Evolutionary conservation across 306 rosid genomes (phyloP), one percentile per base, ranked within the genome.

Genomic region (Benincasa hispida): DNA sequence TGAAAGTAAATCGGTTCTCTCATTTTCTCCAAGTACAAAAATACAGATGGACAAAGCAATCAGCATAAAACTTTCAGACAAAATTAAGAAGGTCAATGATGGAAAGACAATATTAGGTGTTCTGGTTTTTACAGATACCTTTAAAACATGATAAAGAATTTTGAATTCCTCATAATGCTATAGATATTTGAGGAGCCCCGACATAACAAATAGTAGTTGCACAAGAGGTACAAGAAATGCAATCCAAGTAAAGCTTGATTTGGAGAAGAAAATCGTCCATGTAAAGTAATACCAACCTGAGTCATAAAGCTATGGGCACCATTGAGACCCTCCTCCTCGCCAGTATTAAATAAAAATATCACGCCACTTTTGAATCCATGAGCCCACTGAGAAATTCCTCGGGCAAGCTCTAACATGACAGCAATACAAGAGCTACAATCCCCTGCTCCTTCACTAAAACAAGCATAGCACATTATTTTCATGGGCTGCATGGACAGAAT

Each of bases 221-320:
- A 41, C 10, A 42, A 28, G 45, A 65, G 45, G 50, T 45, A 68
- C 74, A 41, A 68, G 74, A 22, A n/a, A 41, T 22, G 35, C 54
- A 42, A 24, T 68, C 74, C 54, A 42, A 22, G 30, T 68, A 34
- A 68, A 10, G n/a, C 55, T 68, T 68, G 15, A 68, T 5, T 4
- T 39, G 30, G 51, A n/a, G 28, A 10, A 37, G 27, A 32, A 66
- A 66, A 66, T 66, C 28, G 10, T 58, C 50, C 67, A 76, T 58
- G 42, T 81, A 80, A 65, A 83, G 77, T 75, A 78, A 39, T 61
- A 77, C 76, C 81, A 80, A 94, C 98, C 98, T 94, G 96, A 72
- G 93, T 94, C 80, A 94, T 67, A 87, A 94, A 94, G 88, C 98
- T 91, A 85, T 94, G 97, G 79, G 98, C 97, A 78, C 98, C 98